Conservation (phyloP, 148 eudicot species). For the Amaranthus hypochondriacus region DNA sequence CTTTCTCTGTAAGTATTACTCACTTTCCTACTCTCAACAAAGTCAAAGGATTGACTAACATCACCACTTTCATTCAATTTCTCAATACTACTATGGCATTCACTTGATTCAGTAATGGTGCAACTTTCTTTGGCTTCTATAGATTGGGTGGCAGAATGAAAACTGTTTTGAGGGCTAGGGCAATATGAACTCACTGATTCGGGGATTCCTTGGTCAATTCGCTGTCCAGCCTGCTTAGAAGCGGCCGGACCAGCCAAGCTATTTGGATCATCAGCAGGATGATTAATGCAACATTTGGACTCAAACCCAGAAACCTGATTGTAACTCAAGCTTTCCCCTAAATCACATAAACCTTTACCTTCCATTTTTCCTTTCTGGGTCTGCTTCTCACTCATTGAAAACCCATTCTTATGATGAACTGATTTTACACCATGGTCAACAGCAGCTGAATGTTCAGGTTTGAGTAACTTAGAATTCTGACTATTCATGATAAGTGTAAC, state of each 20-base stretch:
- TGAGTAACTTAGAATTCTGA: slow-evolving; percentile 30
- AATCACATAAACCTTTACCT: slow-evolving; percentile 10
- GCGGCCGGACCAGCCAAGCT: slow-evolving; percentile 23
- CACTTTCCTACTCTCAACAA: slow-evolving; percentile 59
- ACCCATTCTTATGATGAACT: slow-evolving; percentile 11
- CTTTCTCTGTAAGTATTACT: slow-evolving; percentile 71
- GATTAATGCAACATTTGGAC: slow-evolving; percentile 28
- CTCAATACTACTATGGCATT: slow-evolving; percentile 46
- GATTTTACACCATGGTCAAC: slow-evolving; percentile 2
- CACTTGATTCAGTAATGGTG: slow-evolving; percentile 70
- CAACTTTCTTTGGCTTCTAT: slow-evolving; percentile 78
- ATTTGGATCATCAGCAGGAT: slow-evolving; percentile 33
- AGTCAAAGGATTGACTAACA: slow-evolving; percentile 42
- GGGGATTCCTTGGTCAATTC: slow-evolving; percentile 24
- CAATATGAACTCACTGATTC: slow-evolving; percentile 28
- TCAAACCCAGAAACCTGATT: slow-evolving; percentile 33
- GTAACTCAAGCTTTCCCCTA: slow-evolving; percentile 24
- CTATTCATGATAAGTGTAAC: slow-evolving; percentile 28
- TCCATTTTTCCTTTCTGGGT: slow-evolving; percentile 31
- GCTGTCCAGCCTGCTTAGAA: slow-evolving; percentile 17
- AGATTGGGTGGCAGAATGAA: slow-evolving; percentile 60
- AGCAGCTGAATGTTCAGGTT: slow-evolving; percentile 20
- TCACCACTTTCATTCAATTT: slow-evolving; percentile 50
- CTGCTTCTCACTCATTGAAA: slow-evolving; percentile 1
- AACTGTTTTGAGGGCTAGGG: slow-evolving; percentile 73